Evolutionary conservation across 345 rosid genomes (phyloP).

Genomic region (Linum lewisii): DNA sequence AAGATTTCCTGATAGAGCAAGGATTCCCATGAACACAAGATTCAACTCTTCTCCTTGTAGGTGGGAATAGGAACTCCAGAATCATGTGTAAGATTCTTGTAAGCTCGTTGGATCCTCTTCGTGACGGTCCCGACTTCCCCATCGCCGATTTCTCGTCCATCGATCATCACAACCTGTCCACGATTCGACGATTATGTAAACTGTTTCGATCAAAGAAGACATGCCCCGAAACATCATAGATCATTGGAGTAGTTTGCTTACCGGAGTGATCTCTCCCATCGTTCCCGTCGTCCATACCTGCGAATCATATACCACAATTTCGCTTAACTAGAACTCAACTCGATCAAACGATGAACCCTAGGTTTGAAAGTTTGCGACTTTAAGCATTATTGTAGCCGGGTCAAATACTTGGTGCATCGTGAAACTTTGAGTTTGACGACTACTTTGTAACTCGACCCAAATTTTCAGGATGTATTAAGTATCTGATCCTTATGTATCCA

Average conservation of each 20-base stretch:
- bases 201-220: no score
- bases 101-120: slow-evolving; percentile 45
- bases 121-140: slow-evolving; percentile 70
- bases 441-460: no score
- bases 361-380: not conserved
- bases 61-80: slow-evolving; percentile 73
- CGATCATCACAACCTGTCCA: slow-evolving; percentile 55
- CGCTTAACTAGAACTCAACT: not conserved
- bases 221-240: no score
- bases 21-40: no score
- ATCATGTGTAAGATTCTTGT: slow-evolving; percentile 49
- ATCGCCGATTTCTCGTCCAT: slow-evolving; percentile 58
- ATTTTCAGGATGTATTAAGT: no score
- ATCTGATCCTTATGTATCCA: no score
- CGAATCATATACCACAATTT: not conserved
- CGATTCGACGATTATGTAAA: not conserved
- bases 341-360: not conserved
- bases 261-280: slow-evolving; percentile 87
- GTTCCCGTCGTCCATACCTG: slow-evolving; percentile 94
- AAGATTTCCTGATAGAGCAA: no score
- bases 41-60: no score
- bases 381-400: no score
- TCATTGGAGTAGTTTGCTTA: slow-evolving; percentile 22
- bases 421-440: no score
- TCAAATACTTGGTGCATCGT: no score